A percentile compares a stretch with the other conserved stretches of the same genome.
Evolutionary conservation across 805 yeast genomes (phyloP).

Genomic region (Metahyphopichia silvanorum): DNA sequence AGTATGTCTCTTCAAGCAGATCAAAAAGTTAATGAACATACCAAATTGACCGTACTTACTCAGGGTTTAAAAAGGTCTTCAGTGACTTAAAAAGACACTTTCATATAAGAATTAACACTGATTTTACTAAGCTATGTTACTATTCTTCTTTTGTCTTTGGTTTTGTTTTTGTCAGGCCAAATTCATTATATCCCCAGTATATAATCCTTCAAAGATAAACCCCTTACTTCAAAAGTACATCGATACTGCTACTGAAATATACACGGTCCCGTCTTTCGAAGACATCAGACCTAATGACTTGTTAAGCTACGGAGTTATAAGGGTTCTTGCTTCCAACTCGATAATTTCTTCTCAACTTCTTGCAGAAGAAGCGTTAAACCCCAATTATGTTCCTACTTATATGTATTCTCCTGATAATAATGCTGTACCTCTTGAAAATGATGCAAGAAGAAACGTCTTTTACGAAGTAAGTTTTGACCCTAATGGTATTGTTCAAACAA

Average conservation of each 20-base stretch:
- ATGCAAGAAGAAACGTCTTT: constrained; percentile 4
- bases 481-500: neutral
- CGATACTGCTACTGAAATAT: constrained; percentile 6
- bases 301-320: constrained; percentile 10
- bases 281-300: constrained; percentile 8
- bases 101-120: neutral
- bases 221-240: constrained; percentile 4
- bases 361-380: constrained; percentile 8
- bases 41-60: too few relatives aligned
- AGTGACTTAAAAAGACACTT: too few relatives aligned
- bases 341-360: constrained; percentile 8
- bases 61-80: too few relatives aligned
- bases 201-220: constrained; percentile 3
- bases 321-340: constrained; percentile 7
- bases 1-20: too few relatives aligned
- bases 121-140: neutral
- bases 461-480: constrained; percentile 6
- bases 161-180: too few relatives aligned
- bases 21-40: too few relatives aligned
- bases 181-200: too few relatives aligned
- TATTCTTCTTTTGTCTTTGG: neutral
- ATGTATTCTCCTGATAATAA: neutral
- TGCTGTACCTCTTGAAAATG: neutral
- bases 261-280: constrained; percentile 7
- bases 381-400: constrained; percentile 6